These are phyloP conservation scores for Heterobasidion occidentale DNA, from an alignment of 1,284 basidiomycete genomes.

Conservation along the genomic window DNA sequence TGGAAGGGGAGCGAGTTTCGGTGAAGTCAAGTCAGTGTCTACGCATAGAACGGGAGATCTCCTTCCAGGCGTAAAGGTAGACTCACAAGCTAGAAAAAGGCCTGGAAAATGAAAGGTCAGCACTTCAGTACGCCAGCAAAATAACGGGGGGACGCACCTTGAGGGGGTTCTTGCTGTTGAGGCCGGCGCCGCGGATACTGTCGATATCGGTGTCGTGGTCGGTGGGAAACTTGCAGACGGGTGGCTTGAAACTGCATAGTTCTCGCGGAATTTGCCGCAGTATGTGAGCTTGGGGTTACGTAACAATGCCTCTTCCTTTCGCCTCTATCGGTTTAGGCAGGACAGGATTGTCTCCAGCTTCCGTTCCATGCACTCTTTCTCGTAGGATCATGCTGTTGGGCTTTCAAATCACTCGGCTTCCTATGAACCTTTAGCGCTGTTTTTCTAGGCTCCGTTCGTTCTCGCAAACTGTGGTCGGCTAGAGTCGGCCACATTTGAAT, in stretches of 20 bases:
- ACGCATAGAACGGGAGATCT: too few species aligned
- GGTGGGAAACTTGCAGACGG: neutral
- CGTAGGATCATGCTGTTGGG: too few species aligned
- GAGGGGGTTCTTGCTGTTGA: slow-evolving; percentile 1
- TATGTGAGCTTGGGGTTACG: neutral
- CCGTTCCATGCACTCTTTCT: too few species aligned
- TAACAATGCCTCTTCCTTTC: neutral
- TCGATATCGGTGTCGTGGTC: neutral
- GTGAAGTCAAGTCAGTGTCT: too few species aligned
- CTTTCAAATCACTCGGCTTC: too few species aligned
- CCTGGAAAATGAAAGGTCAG: neutral
- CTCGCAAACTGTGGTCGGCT: too few species aligned
- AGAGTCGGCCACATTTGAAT: too few species aligned
- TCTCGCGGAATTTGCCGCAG: slow-evolving; percentile 1
- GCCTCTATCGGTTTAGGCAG: neutral
- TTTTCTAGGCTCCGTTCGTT: too few species aligned
- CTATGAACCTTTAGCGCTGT: too few species aligned
- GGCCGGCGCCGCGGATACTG: neutral
- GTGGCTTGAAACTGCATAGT: slow-evolving; percentile 10
- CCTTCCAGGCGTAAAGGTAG: too few species aligned
- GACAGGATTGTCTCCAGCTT: neutral
- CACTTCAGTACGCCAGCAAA: neutral
- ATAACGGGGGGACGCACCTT: slow-evolving; percentile 2
- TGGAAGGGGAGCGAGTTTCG: neutral
- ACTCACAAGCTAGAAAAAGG: neutral